Percentiles rank a stretch among this genome's conserved stretches.
phyloP scores from a whole-genome alignment of 1,284 basidiomycete species.

The Marasmius oreades region DNA sequence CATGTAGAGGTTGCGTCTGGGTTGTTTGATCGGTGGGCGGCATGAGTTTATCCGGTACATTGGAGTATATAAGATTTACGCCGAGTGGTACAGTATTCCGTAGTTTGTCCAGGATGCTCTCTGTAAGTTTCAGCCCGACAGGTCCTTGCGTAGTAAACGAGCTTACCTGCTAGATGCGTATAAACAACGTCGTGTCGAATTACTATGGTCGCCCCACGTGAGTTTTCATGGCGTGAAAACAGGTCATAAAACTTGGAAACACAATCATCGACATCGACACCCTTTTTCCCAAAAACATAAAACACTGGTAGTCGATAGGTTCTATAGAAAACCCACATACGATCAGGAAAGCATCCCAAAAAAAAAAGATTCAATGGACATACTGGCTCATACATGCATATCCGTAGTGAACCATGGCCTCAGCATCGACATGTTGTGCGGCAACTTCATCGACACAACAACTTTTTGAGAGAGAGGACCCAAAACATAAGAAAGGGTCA shows the following conservation, averaged over 20 bases:
- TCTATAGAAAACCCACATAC: too few relatives aligned
- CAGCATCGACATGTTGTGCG: constrained; percentile 91
- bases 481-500: constrained; percentile 16
- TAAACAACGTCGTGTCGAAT: constrained; percentile 83
- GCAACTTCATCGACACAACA: constrained; percentile 98
- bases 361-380: constrained; percentile 25
- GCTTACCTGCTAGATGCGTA: constrained; percentile 63
- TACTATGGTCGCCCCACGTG: constrained; percentile 31
- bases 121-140: constrained; percentile 22
- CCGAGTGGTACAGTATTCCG: constrained; percentile 18
- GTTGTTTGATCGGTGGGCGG: not conserved
- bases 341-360: too few relatives aligned
- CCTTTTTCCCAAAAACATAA: constrained; percentile 79
- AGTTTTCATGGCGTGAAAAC: constrained; percentile 17
- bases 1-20: not conserved
- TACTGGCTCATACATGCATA: constrained; percentile 93
- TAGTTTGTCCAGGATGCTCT: constrained; percentile 32
- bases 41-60: constrained; percentile 15
- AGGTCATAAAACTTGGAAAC: constrained; percentile 38
- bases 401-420: constrained; percentile 93
- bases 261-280: constrained; percentile 50
- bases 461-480: constrained; percentile 40
- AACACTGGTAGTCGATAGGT: constrained; percentile 82
- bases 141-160: constrained; percentile 4
- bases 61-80: constrained; percentile 18